Evolutionary conservation across 2,329 filamentous ascomycete genomes (phyloP).

Genomic region (Fusarium phyllophilum): DNA sequence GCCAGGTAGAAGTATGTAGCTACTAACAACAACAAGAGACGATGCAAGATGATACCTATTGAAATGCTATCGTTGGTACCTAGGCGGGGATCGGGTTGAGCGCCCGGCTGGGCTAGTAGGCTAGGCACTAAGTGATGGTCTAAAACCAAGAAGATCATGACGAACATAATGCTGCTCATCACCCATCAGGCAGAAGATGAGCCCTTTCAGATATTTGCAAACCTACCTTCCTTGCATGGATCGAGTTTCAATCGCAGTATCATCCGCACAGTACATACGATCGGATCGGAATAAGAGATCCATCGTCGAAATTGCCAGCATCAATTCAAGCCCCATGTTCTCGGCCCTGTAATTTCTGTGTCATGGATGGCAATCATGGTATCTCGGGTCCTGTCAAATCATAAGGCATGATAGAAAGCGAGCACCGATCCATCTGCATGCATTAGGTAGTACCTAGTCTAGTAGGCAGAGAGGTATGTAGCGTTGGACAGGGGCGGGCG

Average conservation of each 20-base stretch:
- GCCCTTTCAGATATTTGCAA: neutral
- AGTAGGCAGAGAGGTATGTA: neutral
- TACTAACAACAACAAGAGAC: neutral
- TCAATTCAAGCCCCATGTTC: constrained; percentile 14
- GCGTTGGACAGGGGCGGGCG: neutral
- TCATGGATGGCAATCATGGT: constrained; percentile 8
- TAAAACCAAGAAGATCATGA: constrained; percentile 29
- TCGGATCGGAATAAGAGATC: constrained; percentile 26
- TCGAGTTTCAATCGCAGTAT: constrained; percentile 11
- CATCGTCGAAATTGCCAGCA: constrained; percentile 2
- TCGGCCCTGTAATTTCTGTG: neutral
- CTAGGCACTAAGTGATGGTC: constrained; percentile 1
- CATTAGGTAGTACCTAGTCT: neutral
- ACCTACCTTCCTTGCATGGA: neutral
- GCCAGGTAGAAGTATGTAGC: neutral
- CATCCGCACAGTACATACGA: neutral
- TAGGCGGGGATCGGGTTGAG: neutral
- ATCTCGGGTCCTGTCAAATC: constrained; percentile 24
- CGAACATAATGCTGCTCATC: constrained; percentile 12
- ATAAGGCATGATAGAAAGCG: neutral
- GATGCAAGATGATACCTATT: neutral
- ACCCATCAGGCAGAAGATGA: neutral
- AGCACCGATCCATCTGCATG: neutral
- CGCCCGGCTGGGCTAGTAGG: neutral
- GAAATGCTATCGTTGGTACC: neutral